These are phyloP conservation scores for Leishmania arabica DNA, from an alignment of 208 protist species.

Conservation along the genomic window DNA sequence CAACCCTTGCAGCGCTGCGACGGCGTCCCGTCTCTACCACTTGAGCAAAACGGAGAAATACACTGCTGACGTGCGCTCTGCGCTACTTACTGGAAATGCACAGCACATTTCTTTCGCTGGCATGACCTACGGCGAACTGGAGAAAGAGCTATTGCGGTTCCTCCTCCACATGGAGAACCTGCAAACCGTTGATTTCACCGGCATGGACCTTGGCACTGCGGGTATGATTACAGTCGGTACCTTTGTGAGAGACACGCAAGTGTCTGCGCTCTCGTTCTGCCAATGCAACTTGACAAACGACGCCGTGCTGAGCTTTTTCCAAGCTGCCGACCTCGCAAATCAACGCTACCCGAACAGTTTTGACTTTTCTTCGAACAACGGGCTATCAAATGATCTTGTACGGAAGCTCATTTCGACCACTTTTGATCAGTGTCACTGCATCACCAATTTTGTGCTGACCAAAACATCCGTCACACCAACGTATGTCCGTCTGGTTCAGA, in stretches of 20 bases:
- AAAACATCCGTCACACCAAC: constrained; percentile 62
- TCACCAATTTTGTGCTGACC: constrained; percentile 57
- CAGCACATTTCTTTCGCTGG: constrained; percentile 54
- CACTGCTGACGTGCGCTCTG: constrained; percentile 37
- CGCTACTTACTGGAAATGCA: constrained; percentile 44
- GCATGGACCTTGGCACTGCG: constrained; percentile 43
- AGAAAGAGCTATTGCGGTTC: constrained; percentile 61
- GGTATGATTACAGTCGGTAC: constrained; percentile 46
- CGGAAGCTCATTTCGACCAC: constrained; percentile 40
- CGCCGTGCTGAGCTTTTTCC: constrained; percentile 55
- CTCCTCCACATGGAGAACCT: constrained; percentile 44
- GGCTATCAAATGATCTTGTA: constrained; percentile 58
- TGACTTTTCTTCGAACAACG: constrained; percentile 63
- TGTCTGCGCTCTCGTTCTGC: constrained; percentile 45
- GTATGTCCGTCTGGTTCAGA: constrained; percentile 36
- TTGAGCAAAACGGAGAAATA: constrained; percentile 47
- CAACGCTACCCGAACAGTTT: constrained; percentile 46
- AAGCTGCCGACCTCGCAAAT: constrained; percentile 43
- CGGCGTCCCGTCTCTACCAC: constrained; percentile 50
- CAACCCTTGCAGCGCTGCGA: constrained; percentile 50
- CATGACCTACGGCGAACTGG: constrained; percentile 53
- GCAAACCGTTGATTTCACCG: constrained; percentile 58
- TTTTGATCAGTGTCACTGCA: constrained; percentile 64
- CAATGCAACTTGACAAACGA: constrained; percentile 54
- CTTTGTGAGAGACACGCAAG: constrained; percentile 50